Evolutionary conservation across 352 stramenopile genomes (phyloP).

Genomic region (Thalassiosira ordinaria): DNA sequence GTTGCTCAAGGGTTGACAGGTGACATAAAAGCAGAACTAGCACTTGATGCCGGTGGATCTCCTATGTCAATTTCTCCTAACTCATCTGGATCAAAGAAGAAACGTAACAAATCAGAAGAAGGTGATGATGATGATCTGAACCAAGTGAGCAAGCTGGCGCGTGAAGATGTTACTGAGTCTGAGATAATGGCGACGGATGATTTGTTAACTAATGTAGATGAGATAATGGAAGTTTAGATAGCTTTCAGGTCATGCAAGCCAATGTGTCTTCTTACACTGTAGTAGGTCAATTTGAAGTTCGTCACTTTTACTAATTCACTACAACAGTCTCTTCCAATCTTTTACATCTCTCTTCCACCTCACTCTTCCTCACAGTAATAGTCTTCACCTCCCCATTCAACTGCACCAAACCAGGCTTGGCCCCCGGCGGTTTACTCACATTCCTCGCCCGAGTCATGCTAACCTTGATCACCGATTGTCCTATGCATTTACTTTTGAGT

Average conservation of each 20-base stretch:
- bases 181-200: too few relatives aligned
- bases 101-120: not conserved
- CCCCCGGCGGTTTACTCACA: constrained; percentile 82
- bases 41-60: not conserved
- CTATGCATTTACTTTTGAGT: constrained; percentile 81
- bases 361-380: constrained; percentile 78
- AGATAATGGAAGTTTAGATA: too few relatives aligned
- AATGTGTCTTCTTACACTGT: not conserved
- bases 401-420: constrained; percentile 79
- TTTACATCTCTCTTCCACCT: constrained; percentile 67
- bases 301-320: too few relatives aligned
- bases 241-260: too few relatives aligned
- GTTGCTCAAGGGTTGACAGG: not conserved
- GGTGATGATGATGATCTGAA: constrained; percentile 2
- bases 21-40: too few relatives aligned
- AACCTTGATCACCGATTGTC: constrained; percentile 75
- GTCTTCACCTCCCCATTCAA: constrained; percentile 75
- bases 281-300: too few relatives aligned
- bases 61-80: not conserved
- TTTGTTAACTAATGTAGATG: too few relatives aligned
- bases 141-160: not conserved
- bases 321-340: constrained; percentile 76
- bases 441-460: constrained; percentile 79
- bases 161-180: too few relatives aligned
- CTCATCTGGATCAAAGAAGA: constrained; percentile 6